Evolutionary conservation across 257 asterid genomes (phyloP).

Genomic region (Solanum chilense): DNA sequence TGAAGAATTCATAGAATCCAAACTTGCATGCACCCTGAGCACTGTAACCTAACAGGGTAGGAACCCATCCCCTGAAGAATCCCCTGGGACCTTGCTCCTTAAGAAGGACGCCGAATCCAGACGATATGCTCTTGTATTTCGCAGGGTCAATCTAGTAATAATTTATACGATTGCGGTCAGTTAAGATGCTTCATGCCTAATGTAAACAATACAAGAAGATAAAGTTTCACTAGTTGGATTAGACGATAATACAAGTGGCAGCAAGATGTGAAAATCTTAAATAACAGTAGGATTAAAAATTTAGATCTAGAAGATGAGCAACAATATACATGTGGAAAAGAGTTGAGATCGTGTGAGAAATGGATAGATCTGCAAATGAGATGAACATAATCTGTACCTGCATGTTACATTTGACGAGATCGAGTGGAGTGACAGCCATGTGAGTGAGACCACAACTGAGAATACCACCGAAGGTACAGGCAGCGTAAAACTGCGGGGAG

Average conservation of each 20-base stretch:
- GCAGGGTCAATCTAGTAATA: conserved; percentile 39
- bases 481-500: conserved; percentile 77
- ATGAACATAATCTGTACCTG: conserved; percentile 28
- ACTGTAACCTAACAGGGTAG: conserved; percentile 51
- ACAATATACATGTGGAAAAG: neutral
- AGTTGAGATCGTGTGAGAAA: neutral
- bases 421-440: conserved; percentile 93
- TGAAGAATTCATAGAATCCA: conserved; percentile 54
- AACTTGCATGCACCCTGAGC: conserved; percentile 72
- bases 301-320: neutral
- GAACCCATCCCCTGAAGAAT: conserved; percentile 60
- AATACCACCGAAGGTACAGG: conserved; percentile 81
- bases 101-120: conserved; percentile 44
- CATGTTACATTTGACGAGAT: conserved; percentile 96
- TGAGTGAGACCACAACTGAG: conserved; percentile 95
- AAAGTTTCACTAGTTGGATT: neutral
- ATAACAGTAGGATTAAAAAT: neutral
- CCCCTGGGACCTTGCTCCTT: conserved; percentile 49
- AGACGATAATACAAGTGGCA: neutral
- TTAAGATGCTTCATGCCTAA: neutral
- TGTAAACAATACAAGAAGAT: neutral
- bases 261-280: neutral
- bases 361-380: neutral
- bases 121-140: conserved; percentile 46
- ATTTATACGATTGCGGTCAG: neutral